Conservation (phyloP, 2,329 filamentous ascomycete species). For the Colletotrichum tropicale region DNA sequence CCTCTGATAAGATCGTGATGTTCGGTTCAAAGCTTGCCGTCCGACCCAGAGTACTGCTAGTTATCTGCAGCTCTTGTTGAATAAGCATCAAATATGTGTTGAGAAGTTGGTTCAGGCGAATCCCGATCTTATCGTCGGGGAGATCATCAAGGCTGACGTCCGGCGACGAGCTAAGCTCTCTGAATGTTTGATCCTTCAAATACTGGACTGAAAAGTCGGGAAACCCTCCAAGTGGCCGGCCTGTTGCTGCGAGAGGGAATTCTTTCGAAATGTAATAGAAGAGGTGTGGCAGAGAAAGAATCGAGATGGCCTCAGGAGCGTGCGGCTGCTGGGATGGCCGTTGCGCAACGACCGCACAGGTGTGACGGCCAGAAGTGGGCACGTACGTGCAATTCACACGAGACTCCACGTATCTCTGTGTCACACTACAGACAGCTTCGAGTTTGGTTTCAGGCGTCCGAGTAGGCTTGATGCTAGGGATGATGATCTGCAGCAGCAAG, state of each 20-base stretch:
- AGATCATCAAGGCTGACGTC: neutral
- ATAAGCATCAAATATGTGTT: neutral
- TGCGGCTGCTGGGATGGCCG: neutral
- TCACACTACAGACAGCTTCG: neutral
- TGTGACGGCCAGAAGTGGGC: neutral
- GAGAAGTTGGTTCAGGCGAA: neutral
- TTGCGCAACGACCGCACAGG: neutral
- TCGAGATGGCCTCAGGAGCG: neutral
- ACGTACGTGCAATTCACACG: neutral
- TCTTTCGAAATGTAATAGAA: neutral
- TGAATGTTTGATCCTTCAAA: neutral
- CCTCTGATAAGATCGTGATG: neutral
- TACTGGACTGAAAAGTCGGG: neutral
- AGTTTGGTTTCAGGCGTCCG: neutral
- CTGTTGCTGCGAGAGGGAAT: neutral
- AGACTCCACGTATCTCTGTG: neutral
- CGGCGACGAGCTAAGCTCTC: neutral
- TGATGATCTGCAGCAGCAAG: neutral
- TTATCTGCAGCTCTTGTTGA: neutral
- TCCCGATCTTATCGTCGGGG: neutral
- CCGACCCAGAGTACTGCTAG: neutral
- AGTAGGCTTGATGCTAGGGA: neutral
- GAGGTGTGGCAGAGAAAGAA: neutral
- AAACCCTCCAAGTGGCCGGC: neutral
- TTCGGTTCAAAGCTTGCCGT: neutral